A percentile compares a stretch with the other conserved stretches of the same genome.
Conservation (phyloP, 352 stramenopile genomes). For the Paralagenidium karlingii region DNA sequence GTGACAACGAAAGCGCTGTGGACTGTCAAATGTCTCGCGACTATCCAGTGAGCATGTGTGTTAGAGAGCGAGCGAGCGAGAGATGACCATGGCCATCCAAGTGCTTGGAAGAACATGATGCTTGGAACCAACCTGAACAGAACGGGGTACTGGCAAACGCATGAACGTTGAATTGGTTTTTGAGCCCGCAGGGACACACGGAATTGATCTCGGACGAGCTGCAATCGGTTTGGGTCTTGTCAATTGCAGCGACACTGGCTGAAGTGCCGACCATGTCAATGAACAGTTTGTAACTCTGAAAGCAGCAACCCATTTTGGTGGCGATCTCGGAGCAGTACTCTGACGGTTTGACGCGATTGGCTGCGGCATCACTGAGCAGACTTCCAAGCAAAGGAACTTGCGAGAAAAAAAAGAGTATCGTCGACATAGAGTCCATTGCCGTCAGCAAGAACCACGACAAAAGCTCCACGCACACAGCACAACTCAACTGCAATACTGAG, state of each 20-base stretch:
- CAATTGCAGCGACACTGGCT: slow-evolving; percentile 24
- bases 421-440: too few species aligned
- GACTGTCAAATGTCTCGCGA: too few species aligned
- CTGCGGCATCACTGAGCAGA: slow-evolving; percentile 32
- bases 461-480: too few species aligned
- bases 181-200: slow-evolving; percentile 28
- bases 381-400: slow-evolving; percentile 42
- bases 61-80: too few species aligned
- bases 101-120: too few species aligned
- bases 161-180: slow-evolving; percentile 40
- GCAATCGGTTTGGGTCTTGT: slow-evolving; percentile 37
- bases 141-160: slow-evolving; percentile 37
- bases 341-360: too few species aligned
- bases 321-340: slow-evolving; percentile 64
- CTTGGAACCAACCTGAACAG: slow-evolving; percentile 28
- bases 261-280: slow-evolving; percentile 50
- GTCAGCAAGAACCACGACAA: background rate
- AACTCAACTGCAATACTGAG: slow-evolving; percentile 78
- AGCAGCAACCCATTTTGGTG: slow-evolving; percentile 60
- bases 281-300: slow-evolving; percentile 73
- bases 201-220: slow-evolving; percentile 16
- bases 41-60: too few species aligned
- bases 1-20: too few species aligned
- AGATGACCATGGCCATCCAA: too few species aligned
- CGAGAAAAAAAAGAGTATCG: background rate